phyloP scores from a whole-genome alignment of 139 green algal genomes.

The Tetradesmus obliquus region DNA sequence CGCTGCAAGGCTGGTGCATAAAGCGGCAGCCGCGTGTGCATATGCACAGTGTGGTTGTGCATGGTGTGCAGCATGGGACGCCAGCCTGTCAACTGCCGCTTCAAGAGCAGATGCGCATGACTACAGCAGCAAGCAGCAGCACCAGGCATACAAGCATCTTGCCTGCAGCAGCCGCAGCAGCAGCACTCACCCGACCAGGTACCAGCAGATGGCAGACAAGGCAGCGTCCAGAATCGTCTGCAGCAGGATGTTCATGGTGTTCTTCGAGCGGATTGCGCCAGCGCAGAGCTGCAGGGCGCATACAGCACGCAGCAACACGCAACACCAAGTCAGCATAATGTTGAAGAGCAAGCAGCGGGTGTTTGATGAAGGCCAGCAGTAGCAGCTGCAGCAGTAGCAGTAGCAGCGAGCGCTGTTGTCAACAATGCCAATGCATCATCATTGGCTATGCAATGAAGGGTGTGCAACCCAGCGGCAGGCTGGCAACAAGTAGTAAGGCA shows the following conservation, averaged over 20 bases:
- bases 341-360: background rate
- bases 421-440: too few species aligned
- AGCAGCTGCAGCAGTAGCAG: background rate
- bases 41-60: background rate
- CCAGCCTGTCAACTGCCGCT: too few species aligned
- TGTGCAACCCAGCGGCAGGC: too few species aligned
- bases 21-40: background rate
- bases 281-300: constrained; percentile 74
- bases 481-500: too few species aligned
- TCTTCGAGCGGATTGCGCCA: constrained; percentile 88
- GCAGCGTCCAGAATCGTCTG: constrained; percentile 87
- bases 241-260: constrained; percentile 94
- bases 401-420: background rate
- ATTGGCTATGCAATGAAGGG: too few species aligned
- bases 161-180: background rate
- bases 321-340: background rate
- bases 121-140: background rate
- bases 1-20: background rate
- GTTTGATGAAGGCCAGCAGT: too few species aligned
- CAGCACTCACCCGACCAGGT: constrained; percentile 59
- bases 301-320: background rate
- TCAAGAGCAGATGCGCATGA: background rate
- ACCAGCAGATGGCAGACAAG: constrained; percentile 78
- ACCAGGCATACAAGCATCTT: background rate
- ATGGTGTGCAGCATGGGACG: too few species aligned